Base-by-base conservation (phyloP, 2,329 filamentous ascomycete genomes). In the Sclerotinia borealis region DNA sequence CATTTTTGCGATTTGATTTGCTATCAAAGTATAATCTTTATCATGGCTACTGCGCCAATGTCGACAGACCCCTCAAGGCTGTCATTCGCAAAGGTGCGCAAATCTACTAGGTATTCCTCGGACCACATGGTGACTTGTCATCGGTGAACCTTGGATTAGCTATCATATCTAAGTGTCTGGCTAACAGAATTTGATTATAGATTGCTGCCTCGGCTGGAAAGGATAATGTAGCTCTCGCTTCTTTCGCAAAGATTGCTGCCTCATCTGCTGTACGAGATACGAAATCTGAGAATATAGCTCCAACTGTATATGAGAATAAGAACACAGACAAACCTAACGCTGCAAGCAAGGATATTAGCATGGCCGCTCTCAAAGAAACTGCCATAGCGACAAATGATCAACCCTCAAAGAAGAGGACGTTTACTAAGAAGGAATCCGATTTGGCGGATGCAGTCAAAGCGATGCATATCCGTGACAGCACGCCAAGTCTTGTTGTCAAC, bases 61-160 rank as follows among this genome's bases (percentile, higher is more conserved):
- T 75, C 80, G 69, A 72, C 79, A 66, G 81, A 82, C 63, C 77
- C 77, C 62, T 77, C 78, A 60, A 86, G 85, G 76, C 83, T 87
- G 70, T 91, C 89, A 49, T 92, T 92, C 80, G 89, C 89, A 77
- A 92, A 90, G 83, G 89, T 91, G 79, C 64, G 80, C 71, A 65
- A 45, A 29, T 56, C 36, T 39, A 41, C n/a, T 6, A 43, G 27
- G n/a, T 45, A 45, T 25, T 58, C 39, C 54, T 58, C 36, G 13
- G 54, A 34, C 39, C 54, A 58, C 29, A 34, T 25, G 54, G 29
- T 45, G 54, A 56, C 27, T 34, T 56, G 27, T 56, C 39, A 43
- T 27, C 29, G 39, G 39, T 56, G 39, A 39, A 56, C 19, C 34
- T 45, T 56, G 54, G 27, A 10, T 22, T 36, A 27, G 8, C 39